Evolutionary conservation across 2,329 filamentous ascomycete genomes (phyloP).

Genomic region (Pseudogymnoascus sp.): DNA sequence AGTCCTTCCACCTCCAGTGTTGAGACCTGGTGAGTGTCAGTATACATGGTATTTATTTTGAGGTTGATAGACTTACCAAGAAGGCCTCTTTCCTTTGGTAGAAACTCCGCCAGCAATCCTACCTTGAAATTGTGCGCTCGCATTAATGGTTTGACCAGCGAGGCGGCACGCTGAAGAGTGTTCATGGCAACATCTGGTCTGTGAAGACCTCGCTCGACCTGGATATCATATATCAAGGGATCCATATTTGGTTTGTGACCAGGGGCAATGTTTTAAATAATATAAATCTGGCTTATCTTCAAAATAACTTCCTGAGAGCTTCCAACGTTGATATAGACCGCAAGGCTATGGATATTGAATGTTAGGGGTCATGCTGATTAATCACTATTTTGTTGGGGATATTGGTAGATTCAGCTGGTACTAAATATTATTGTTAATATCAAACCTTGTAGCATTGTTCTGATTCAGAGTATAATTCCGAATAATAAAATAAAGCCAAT

Average conservation of each 20-base stretch:
- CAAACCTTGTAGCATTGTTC: background rate
- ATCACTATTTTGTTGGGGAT: background rate
- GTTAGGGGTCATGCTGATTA: background rate
- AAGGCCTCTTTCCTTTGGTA: conserved; percentile 63
- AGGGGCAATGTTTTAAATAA: background rate
- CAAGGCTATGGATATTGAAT: background rate
- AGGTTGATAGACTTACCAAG: conserved; percentile 43
- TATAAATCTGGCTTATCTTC: background rate
- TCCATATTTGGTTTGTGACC: background rate
- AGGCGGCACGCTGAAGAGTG: conserved; percentile 70
- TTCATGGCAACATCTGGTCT: conserved; percentile 20
- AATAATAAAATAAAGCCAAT: background rate
- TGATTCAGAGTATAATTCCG: background rate
- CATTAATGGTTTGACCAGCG: conserved; percentile 92
- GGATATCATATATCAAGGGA: background rate
- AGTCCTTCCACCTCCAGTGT: conserved; percentile 65
- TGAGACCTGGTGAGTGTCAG: conserved; percentile 47
- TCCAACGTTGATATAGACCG: background rate
- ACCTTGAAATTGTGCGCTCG: conserved; percentile 75
- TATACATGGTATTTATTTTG: no score
- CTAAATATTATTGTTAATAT: background rate
- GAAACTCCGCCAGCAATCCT: conserved; percentile 72
- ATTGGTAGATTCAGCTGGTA: background rate
- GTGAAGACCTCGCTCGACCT: background rate
- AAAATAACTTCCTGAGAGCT: background rate